A percentile compares a stretch with the other conserved stretches of the same genome.
phyloP scores from a whole-genome alignment of 2,329 filamentous ascomycete species.

The Beauveria asiatica region DNA sequence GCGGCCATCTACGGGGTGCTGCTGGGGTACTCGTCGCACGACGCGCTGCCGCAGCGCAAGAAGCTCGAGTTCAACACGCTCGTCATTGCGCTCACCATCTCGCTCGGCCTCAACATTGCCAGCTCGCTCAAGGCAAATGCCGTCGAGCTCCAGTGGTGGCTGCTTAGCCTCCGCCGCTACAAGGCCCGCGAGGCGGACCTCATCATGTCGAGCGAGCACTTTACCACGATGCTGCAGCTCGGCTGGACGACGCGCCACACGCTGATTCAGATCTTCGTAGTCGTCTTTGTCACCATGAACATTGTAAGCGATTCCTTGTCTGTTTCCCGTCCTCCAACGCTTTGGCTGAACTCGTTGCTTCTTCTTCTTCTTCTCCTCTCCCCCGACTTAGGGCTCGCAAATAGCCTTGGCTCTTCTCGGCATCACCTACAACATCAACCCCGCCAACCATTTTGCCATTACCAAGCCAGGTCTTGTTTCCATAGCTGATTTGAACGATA shows the following conservation, averaged over 20 bases:
- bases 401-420: constrained; percentile 33
- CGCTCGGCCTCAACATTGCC: constrained; percentile 32
- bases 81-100: constrained; percentile 35
- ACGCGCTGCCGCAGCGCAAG: constrained; percentile 22
- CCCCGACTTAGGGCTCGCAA: constrained; percentile 29
- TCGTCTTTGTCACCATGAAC: constrained; percentile 17
- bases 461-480: constrained; percentile 26
- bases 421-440: constrained; percentile 34
- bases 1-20: constrained; percentile 22
- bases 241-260: constrained; percentile 14
- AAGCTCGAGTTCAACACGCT: constrained; percentile 36
- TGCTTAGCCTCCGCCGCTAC: constrained; percentile 29
- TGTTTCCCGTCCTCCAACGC: too few relatives aligned
- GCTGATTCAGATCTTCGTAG: constrained; percentile 16
- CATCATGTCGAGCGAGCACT: constrained; percentile 18
- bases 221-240: constrained; percentile 17
- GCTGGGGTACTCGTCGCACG: constrained; percentile 19
- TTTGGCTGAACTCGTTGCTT: not conserved
- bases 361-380: too few relatives aligned
- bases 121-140: constrained; percentile 35
- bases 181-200: constrained; percentile 26
- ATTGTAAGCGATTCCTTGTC: constrained; percentile 12
- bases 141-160: constrained; percentile 37
- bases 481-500: constrained; percentile 27
- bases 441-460: constrained; percentile 25